These are phyloP conservation scores for Penicillium corylophilum DNA, from an alignment of 2,329 filamentous ascomycete species.

Conservation along the genomic window DNA sequence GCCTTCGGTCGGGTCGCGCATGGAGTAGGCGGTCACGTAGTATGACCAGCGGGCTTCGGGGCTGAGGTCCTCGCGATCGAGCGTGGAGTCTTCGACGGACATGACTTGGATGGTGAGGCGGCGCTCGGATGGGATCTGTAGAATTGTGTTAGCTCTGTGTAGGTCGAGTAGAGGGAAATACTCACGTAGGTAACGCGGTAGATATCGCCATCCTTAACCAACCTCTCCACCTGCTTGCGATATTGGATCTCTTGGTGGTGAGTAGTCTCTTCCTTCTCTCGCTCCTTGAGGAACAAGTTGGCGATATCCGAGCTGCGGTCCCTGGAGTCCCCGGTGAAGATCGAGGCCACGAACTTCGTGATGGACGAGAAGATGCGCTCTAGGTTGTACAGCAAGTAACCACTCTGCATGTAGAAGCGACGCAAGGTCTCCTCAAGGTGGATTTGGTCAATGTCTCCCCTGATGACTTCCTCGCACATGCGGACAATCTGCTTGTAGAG, in stretches of 20 bases:
- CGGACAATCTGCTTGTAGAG: constrained; percentile 85
- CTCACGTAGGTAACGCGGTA: constrained; percentile 90
- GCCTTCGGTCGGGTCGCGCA: constrained; percentile 83
- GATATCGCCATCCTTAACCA: constrained; percentile 87
- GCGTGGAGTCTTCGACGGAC: constrained; percentile 75
- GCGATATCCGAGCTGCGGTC: constrained; percentile 93
- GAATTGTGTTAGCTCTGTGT: constrained; percentile 25
- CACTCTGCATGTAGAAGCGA: constrained; percentile 84
- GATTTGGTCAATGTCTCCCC: constrained; percentile 74
- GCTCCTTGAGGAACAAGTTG: constrained; percentile 78
- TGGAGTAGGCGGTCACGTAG: constrained; percentile 89
- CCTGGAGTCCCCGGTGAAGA: constrained; percentile 81
- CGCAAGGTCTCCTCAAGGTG: constrained; percentile 88
- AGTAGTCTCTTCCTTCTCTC: constrained; percentile 79
- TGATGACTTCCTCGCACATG: constrained; percentile 83
- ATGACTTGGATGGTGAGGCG: constrained; percentile 78
- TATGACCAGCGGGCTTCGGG: constrained; percentile 77
- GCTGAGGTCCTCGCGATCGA: constrained; percentile 71
- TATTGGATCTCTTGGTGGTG: constrained; percentile 87
- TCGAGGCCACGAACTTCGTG: constrained; percentile 75
- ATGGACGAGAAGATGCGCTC: constrained; percentile 83
- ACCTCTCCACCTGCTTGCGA: constrained; percentile 87
- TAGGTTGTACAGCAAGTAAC: constrained; percentile 91
- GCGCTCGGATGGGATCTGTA: constrained; percentile 63
- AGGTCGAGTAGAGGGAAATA: constrained; percentile 27